Evolutionary conservation across 2,329 filamentous ascomycete genomes (phyloP).

Genomic region (Fusarium proliferatum): DNA sequence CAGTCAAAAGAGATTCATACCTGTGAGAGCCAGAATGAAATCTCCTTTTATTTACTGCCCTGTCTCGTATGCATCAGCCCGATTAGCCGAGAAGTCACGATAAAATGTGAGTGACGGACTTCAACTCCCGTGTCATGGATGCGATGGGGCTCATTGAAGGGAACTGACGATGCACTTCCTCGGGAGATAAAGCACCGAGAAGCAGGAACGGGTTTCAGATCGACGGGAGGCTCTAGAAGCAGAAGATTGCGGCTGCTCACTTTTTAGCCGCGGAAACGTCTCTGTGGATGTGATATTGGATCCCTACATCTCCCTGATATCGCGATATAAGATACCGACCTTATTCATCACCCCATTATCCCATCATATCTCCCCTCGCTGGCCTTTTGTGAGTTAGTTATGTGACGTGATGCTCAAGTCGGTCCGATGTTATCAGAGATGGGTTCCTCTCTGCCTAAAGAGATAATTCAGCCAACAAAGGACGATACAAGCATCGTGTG

Average conservation of each 20-base stretch:
- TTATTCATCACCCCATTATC: background rate
- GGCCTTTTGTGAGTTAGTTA: background rate
- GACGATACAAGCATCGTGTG: background rate
- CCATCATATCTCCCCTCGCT: background rate
- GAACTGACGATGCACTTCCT: constrained; percentile 18
- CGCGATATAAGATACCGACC: background rate
- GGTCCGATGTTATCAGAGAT: constrained; percentile 9
- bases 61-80: background rate
- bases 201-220: constrained; percentile 9
- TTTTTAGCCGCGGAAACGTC: background rate
- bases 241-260: background rate
- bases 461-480: background rate
- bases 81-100: background rate
- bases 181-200: background rate
- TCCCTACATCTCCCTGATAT: constrained; percentile 7
- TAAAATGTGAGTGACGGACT: constrained; percentile 1
- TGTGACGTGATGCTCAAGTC: background rate
- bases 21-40: background rate
- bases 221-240: background rate
- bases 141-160: background rate
- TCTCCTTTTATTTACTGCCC: background rate
- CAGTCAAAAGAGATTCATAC: background rate
- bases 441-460: constrained; percentile 4
- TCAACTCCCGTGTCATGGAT: constrained; percentile 5
- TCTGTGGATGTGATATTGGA: background rate